A percentile compares a stretch with the other conserved stretches of the same genome.
phyloP scores from a whole-genome alignment of 768 basidiomycete genomes.

The Brasilioporus rufonigricans region DNA sequence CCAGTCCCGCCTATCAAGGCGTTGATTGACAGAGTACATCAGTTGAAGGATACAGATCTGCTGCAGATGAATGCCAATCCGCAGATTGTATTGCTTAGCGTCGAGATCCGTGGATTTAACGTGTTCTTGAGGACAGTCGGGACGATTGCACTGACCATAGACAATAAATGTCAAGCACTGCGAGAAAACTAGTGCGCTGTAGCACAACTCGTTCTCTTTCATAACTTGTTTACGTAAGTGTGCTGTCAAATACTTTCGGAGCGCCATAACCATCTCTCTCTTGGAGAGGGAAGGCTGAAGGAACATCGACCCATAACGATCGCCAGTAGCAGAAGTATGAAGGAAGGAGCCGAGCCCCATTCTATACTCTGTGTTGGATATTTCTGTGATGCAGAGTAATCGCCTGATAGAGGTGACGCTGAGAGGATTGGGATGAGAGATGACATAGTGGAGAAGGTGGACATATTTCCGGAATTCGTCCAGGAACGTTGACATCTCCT shows the following conservation, averaged over 20 bases:
- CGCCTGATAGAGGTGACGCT: too few relatives aligned
- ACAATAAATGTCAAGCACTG: too few relatives aligned
- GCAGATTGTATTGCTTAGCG: too few relatives aligned
- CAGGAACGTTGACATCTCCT: conserved; percentile 6
- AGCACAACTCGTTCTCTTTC: conserved; percentile 35
- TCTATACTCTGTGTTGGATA: conserved; percentile 8
- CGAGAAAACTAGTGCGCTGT: conserved; percentile 18
- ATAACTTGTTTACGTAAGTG: conserved; percentile 30
- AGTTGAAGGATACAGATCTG: too few relatives aligned
- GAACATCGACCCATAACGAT: background rate
- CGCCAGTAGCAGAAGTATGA: background rate
- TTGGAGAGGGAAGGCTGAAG: conserved; percentile 10
- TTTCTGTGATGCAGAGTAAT: too few relatives aligned
- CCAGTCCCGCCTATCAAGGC: background rate
- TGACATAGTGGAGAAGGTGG: conserved; percentile 1
- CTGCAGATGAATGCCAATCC: too few relatives aligned
- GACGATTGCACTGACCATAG: too few relatives aligned
- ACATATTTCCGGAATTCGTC: conserved; percentile 3
- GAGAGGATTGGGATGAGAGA: conserved; percentile 4
- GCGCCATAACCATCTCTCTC: conserved; percentile 18
- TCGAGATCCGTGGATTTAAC: too few relatives aligned
- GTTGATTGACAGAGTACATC: conserved; percentile 18
- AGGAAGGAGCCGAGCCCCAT: conserved; percentile 9
- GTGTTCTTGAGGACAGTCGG: too few relatives aligned
- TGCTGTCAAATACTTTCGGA: too few relatives aligned